Evolutionary conservation across 140 eudicot species (phyloP).

Genomic region (Anethum foeniculum): DNA sequence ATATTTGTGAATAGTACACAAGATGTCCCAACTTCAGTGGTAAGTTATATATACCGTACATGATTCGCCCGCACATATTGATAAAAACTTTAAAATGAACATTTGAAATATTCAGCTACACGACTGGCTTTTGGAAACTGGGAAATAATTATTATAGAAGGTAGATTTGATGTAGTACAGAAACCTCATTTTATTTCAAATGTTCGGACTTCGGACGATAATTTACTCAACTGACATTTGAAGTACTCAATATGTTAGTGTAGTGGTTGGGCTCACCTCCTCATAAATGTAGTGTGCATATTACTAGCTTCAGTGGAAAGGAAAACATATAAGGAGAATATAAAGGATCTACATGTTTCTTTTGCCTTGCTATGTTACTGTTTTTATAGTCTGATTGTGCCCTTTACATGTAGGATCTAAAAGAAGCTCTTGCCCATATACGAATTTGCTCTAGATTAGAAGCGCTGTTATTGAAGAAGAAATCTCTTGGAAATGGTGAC

Average conservation of each 20-base stretch:
- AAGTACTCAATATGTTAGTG: background rate
- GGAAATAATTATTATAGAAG: background rate
- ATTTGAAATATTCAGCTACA: background rate
- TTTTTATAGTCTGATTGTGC: conserved; percentile 19
- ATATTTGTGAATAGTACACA: background rate
- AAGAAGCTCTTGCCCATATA: conserved; percentile 77
- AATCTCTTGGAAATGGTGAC: conserved; percentile 57
- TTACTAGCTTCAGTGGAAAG: background rate
- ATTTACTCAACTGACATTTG: background rate
- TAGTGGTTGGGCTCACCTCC: background rate
- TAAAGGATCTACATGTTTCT: background rate
- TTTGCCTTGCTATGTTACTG: background rate
- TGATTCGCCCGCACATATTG: background rate
- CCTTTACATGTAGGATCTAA: conserved; percentile 50
- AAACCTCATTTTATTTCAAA: background rate
- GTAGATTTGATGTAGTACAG: background rate
- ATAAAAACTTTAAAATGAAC: background rate
- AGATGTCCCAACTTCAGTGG: background rate
- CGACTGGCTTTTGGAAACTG: background rate
- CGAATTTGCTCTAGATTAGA: conserved; percentile 83
- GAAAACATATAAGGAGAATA: background rate
- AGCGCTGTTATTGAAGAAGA: conserved; percentile 76
- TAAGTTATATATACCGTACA: background rate
- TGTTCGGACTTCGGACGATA: background rate
- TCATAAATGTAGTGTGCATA: background rate